phyloP scores from a whole-genome alignment of 176 grass and related monocot genomes.

The Bothriochloa decipiens region DNA sequence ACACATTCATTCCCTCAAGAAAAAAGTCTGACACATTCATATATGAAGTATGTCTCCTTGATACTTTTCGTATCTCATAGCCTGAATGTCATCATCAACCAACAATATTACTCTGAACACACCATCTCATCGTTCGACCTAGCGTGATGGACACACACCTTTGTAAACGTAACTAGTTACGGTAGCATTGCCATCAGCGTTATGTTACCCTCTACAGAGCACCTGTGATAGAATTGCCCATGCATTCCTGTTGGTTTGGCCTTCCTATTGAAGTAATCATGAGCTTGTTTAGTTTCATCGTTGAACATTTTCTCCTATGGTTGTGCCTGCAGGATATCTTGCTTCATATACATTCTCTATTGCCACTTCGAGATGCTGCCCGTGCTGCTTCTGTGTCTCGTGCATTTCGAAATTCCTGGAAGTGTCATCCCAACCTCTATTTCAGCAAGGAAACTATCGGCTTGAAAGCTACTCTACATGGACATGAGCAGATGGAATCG shows the following conservation, averaged over 20 bases:
- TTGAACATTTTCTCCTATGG: background rate
- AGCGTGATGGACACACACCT: background rate
- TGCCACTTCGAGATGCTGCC: background rate
- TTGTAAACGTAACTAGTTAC: background rate
- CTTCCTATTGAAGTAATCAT: background rate
- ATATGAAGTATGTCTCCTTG: background rate
- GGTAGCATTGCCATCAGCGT: background rate
- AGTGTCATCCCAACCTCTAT: background rate
- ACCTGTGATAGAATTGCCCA: background rate
- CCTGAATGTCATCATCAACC: background rate
- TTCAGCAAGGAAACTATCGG: background rate
- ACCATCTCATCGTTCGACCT: background rate
- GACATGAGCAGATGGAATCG: background rate
- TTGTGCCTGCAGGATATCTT: background rate
- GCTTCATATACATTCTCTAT: background rate
- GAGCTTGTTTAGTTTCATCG: background rate
- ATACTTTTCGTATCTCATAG: slow-evolving; percentile 1
- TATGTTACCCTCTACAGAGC: too few species aligned
- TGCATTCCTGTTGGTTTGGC: background rate
- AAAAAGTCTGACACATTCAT: background rate
- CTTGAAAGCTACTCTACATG: background rate
- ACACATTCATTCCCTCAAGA: background rate
- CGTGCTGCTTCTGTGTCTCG: background rate
- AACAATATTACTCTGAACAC: background rate
- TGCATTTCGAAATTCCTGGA: slow-evolving; percentile 22